phyloP scores from a whole-genome alignment of 768 basidiomycete genomes.

The Leccinum barrowsii region DNA sequence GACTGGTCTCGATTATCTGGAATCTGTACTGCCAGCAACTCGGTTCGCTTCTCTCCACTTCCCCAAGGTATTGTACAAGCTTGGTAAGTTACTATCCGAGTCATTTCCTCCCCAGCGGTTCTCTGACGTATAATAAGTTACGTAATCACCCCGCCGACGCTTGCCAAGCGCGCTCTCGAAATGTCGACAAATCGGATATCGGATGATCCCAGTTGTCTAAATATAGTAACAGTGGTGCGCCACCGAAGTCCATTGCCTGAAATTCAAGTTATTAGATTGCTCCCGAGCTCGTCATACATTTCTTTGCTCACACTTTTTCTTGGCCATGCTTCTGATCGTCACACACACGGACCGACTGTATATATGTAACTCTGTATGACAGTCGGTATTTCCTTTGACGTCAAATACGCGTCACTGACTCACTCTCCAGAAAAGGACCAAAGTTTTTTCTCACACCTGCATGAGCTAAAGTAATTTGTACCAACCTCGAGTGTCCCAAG shows the following conservation, averaged over 20 bases:
- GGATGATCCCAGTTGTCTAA: not conserved
- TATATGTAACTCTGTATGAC: not conserved
- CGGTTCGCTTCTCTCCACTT: not conserved
- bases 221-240: not conserved
- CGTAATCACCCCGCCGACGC: conserved; percentile 3
- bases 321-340: conserved; percentile 16
- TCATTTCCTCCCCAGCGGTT: not conserved
- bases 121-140: not conserved
- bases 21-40: not conserved
- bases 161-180: not conserved
- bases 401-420: conserved; percentile 16
- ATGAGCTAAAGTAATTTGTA: not conserved
- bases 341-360: not conserved
- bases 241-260: not conserved
- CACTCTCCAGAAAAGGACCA: conserved; percentile 2
- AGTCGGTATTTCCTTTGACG: not conserved
- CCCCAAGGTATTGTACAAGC: too few relatives aligned
- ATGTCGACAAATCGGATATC: not conserved
- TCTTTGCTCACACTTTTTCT: not conserved
- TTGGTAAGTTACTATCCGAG: not conserved
- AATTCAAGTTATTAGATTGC: not conserved
- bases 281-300: conserved; percentile 2
- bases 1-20: not conserved
- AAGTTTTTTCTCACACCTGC: conserved; percentile 6
- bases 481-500: not conserved